Conservation (phyloP, 768 basidiomycete species). For the Amanita molliuscula region DNA sequence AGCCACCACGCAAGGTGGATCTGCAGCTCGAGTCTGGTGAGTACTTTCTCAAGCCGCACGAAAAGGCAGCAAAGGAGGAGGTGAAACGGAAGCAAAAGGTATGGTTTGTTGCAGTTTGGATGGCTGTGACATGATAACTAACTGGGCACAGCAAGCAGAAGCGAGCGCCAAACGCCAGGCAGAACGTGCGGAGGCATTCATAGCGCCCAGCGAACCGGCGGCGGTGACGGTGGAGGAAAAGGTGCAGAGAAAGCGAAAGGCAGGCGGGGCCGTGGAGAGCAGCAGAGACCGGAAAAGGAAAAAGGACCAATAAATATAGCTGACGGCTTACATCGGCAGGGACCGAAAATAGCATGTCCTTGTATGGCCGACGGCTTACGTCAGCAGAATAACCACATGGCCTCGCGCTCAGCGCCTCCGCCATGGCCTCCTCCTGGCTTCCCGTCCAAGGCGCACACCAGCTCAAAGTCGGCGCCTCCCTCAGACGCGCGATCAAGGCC, state of each 20-base stretch:
- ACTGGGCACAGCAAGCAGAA: constrained; percentile 59
- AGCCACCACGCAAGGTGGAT: constrained; percentile 90
- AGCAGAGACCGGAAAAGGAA: constrained; percentile 23
- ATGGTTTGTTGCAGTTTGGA: constrained; percentile 4
- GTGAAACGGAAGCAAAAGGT: constrained; percentile 73
- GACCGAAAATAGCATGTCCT: not conserved
- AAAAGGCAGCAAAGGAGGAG: constrained; percentile 72
- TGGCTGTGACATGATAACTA: not conserved
- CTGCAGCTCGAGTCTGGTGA: constrained; percentile 93
- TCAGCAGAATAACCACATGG: not conserved
- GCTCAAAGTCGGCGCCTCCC: constrained; percentile 52
- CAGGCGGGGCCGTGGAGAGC: constrained; percentile 21
- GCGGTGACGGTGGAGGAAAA: constrained; percentile 74
- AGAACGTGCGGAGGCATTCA: constrained; percentile 79
- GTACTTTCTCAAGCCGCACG: constrained; percentile 89
- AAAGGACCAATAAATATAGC: constrained; percentile 10
- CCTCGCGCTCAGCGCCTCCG: not conserved
- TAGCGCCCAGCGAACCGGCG: constrained; percentile 75
- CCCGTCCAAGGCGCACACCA: constrained; percentile 47
- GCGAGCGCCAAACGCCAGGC: constrained; percentile 58
- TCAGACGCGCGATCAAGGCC: constrained; percentile 57
- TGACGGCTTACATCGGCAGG: not conserved
- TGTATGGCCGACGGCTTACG: not conserved
- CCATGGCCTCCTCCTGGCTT: constrained; percentile 34
- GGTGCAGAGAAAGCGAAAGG: constrained; percentile 41